Conservation (phyloP, 495 filamentous ascomycete species). For the Tuber melanosporum region DNA sequence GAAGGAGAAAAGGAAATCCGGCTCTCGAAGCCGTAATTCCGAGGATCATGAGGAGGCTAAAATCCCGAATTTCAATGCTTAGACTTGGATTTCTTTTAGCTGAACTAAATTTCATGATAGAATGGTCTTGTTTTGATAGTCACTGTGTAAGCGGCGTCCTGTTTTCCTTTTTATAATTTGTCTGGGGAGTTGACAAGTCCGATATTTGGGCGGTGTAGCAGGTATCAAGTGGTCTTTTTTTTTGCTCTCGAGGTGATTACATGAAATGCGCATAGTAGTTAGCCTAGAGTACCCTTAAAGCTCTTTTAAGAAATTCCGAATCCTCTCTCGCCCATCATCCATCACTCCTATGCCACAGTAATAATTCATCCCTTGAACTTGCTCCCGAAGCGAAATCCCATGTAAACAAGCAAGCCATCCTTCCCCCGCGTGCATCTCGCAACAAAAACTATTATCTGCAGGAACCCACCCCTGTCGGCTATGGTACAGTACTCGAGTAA, state of each 20-base stretch:
- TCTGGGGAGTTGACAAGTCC: neutral
- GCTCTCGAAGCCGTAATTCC: neutral
- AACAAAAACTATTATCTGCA: conserved; percentile 66
- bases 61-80: neutral
- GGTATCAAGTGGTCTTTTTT: neutral
- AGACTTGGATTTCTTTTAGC: neutral
- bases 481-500: conserved; percentile 44
- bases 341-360: conserved; percentile 66
- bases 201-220: neutral
- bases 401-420: conserved; percentile 77
- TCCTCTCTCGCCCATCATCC: conserved; percentile 56
- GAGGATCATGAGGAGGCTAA: neutral
- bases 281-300: conserved; percentile 13
- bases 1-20: conserved; percentile 55
- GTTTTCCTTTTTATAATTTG: neutral
- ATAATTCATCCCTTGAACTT: conserved; percentile 77
- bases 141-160: neutral
- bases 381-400: conserved; percentile 61
- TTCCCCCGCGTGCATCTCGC: conserved; percentile 58
- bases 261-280: neutral
- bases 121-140: conserved; percentile 1
- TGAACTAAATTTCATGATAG: conserved; percentile 3
- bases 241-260: neutral
- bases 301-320: conserved; percentile 58
- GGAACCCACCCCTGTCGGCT: conserved; percentile 51